Percentiles rank a stretch among this genome's conserved stretches.
Conservation (phyloP, 257 asterid species). For the Penstemon davidsonii region DNA sequence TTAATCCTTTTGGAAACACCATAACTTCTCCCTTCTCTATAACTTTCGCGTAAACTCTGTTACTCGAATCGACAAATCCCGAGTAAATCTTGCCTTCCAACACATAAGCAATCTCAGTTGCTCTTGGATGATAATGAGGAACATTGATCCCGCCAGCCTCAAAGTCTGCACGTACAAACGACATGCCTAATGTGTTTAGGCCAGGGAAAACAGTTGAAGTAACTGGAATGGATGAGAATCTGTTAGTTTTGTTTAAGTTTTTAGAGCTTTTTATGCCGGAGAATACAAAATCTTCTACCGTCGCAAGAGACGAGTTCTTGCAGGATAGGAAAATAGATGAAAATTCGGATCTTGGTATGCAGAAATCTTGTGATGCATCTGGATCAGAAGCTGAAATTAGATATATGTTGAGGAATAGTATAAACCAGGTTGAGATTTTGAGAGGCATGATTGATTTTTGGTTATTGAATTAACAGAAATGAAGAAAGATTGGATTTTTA, state of each 20-base stretch:
- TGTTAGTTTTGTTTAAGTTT: constrained; percentile 36
- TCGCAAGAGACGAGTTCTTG: constrained; percentile 65
- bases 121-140: constrained; percentile 83
- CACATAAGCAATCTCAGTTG: constrained; percentile 71
- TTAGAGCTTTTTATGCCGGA: constrained; percentile 49
- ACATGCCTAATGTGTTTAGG: constrained; percentile 71
- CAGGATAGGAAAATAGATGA: constrained; percentile 56
- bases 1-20: constrained; percentile 73
- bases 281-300: constrained; percentile 62
- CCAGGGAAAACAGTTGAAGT: constrained; percentile 61
- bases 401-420: constrained; percentile 31
- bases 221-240: constrained; percentile 69
- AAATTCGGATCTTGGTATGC: constrained; percentile 64
- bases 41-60: constrained; percentile 60
- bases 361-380: constrained; percentile 66
- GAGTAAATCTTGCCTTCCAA: constrained; percentile 69
- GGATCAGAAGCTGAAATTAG: constrained; percentile 56
- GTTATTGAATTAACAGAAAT: constrained; percentile 21
- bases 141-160: constrained; percentile 57
- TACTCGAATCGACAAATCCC: constrained; percentile 68
- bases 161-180: constrained; percentile 74
- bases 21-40: constrained; percentile 77
- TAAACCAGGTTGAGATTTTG: constrained; percentile 31
- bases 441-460: constrained; percentile 34
- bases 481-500: neutral